phyloP scores from a whole-genome alignment of 169 alveolate species.

The Plasmodium ovale region DNA sequence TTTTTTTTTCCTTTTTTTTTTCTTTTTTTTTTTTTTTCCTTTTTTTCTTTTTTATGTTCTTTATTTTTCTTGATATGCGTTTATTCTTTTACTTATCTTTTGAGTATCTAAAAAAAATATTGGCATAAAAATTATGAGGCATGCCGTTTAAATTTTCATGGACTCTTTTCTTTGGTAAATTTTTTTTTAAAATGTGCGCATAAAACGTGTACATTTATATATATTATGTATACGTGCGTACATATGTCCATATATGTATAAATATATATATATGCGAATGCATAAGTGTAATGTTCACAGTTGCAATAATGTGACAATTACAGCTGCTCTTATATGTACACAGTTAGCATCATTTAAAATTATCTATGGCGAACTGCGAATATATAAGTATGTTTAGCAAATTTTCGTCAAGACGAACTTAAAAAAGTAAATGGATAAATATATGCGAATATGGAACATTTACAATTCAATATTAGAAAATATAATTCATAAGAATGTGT shows the following conservation, averaged over 20 bases:
- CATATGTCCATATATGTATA: background rate
- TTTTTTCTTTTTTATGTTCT: background rate
- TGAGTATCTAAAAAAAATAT: background rate
- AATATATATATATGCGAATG: too few relatives aligned
- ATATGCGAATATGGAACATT: background rate
- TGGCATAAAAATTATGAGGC: background rate
- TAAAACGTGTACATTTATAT: background rate
- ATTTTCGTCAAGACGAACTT: too few relatives aligned
- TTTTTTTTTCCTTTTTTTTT: too few relatives aligned
- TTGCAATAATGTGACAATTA: too few relatives aligned
- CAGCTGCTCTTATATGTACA: background rate
- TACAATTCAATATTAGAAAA: background rate
- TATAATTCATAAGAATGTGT: slow-evolving; percentile 2
- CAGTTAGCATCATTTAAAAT: background rate
- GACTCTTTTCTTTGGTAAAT: too few relatives aligned
- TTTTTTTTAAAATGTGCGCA: background rate
- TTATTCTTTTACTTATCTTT: too few relatives aligned
- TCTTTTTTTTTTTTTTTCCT: too few relatives aligned
- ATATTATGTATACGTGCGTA: too few relatives aligned
- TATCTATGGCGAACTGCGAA: background rate
- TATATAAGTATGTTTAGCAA: too few relatives aligned
- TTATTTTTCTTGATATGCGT: too few relatives aligned
- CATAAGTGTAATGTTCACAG: too few relatives aligned
- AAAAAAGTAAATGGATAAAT: background rate
- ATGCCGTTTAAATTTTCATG: too few relatives aligned